phyloP scores from a whole-genome alignment of 495 filamentous ascomycete genomes.

The Margaritispora aquatica region DNA sequence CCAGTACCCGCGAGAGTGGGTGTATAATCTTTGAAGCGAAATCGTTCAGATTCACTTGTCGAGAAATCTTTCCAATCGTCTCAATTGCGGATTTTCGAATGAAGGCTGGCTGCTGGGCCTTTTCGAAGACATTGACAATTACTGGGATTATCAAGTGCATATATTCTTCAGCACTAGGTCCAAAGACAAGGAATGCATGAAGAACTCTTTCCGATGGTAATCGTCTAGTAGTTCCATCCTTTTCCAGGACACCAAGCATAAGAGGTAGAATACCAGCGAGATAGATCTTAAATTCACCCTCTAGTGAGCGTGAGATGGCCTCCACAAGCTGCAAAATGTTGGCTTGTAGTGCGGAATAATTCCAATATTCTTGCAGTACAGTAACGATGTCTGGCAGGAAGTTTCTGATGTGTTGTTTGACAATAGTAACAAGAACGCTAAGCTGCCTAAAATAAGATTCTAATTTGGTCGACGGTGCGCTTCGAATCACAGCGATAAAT shows the following conservation, averaged over 20 bases:
- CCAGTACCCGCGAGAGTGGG: conserved; percentile 73
- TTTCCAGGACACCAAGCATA: conserved; percentile 90
- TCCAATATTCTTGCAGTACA: conserved; percentile 83
- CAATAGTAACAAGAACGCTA: conserved; percentile 86
- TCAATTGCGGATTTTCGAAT: conserved; percentile 88
- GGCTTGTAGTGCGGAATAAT: conserved; percentile 65
- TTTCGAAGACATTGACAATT: conserved; percentile 90
- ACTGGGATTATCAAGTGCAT: conserved; percentile 98
- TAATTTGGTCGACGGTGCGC: conserved; percentile 62
- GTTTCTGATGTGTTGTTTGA: conserved; percentile 89
- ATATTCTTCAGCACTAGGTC: conserved; percentile 93
- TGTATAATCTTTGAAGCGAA: conserved; percentile 94
- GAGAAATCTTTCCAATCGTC: conserved; percentile 86
- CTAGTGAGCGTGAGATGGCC: conserved; percentile 83
- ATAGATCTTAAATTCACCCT: conserved; percentile 96
- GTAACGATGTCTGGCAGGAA: conserved; percentile 78
- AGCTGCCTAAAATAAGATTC: conserved; percentile 98
- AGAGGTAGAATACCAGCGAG: conserved; percentile 80
- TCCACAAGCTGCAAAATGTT: conserved; percentile 91
- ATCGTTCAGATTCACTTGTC: conserved; percentile 95
- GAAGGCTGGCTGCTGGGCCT: conserved; percentile 64
- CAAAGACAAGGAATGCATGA: conserved; percentile 92
- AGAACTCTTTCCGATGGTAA: conserved; percentile 83
- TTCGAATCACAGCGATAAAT: conserved; percentile 79
- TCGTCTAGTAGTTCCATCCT: conserved; percentile 64